phyloP scores from a whole-genome alignment of 208 protist species.

The Kentomonas sorsogonicus region DNA sequence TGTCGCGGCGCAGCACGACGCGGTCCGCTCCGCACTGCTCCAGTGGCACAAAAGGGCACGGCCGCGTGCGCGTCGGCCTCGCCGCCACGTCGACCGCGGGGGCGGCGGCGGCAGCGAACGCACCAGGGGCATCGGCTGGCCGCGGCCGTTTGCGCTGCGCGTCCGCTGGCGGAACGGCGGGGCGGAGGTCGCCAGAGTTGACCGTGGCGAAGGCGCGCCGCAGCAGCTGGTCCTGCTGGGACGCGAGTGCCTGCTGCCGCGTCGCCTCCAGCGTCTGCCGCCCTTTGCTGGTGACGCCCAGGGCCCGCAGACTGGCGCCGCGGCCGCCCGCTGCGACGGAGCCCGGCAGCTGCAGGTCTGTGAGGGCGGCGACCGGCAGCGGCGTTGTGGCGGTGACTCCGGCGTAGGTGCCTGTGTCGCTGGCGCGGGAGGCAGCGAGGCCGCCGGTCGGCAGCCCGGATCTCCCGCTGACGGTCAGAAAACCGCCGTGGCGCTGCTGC shows the following conservation, averaged over 20 bases:
- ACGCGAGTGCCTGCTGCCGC: constrained; percentile 25
- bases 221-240: constrained; percentile 32
- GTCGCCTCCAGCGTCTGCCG: constrained; percentile 50
- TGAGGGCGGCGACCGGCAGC: constrained; percentile 25
- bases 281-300: constrained; percentile 49
- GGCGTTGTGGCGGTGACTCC: constrained; percentile 33
- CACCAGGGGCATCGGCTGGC: too few relatives aligned
- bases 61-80: too few relatives aligned
- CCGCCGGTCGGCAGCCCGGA: background rate
- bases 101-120: too few relatives aligned
- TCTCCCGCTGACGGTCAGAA: background rate
- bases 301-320: constrained; percentile 26
- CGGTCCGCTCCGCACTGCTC: too few relatives aligned
- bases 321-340: constrained; percentile 9
- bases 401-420: constrained; percentile 33
- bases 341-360: constrained; percentile 7
- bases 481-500: background rate
- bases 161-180: too few relatives aligned
- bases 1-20: too few relatives aligned
- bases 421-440: constrained; percentile 17
- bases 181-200: too few relatives aligned
- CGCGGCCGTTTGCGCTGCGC: too few relatives aligned
- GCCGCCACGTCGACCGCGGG: too few relatives aligned
- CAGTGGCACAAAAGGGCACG: too few relatives aligned
- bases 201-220: constrained; percentile 22